These are phyloP conservation scores for Chytridiales sp. DNA, from an alignment of 371 early-diverging fungal genomes.

Conservation along the genomic window DNA sequence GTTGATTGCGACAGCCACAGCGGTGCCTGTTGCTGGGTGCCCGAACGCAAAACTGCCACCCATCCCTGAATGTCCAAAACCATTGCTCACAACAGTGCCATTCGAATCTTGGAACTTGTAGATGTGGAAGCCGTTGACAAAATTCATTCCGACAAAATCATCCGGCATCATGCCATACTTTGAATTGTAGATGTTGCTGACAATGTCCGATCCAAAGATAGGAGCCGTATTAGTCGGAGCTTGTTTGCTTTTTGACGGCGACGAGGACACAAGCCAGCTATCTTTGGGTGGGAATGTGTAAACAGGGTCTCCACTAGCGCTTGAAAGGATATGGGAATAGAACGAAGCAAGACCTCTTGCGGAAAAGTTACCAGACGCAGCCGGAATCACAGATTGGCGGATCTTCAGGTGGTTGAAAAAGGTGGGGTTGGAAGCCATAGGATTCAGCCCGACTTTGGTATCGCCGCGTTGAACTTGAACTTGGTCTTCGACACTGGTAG, in stretches of 20 bases:
- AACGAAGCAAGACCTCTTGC: conserved; percentile 23
- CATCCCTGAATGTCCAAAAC: conserved; percentile 32
- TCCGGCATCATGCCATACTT: too few species aligned
- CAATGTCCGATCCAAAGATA: background rate
- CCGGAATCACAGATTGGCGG: conserved; percentile 31
- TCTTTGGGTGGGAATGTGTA: background rate
- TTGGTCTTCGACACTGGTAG: background rate
- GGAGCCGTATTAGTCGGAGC: background rate
- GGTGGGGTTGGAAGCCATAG: conserved; percentile 21
- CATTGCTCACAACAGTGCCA: background rate
- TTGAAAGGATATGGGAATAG: conserved; percentile 10
- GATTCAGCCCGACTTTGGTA: conserved; percentile 1
- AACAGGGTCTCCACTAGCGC: background rate
- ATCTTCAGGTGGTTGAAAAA: conserved; percentile 35
- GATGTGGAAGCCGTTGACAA: conserved; percentile 9
- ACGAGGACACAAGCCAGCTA: background rate
- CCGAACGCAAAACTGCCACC: conserved; percentile 30
- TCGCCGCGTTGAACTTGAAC: background rate
- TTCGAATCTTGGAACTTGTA: conserved; percentile 6
- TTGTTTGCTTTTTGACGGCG: background rate
- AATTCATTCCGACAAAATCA: background rate
- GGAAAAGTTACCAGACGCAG: conserved; percentile 34
- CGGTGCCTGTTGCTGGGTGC: conserved; percentile 1
- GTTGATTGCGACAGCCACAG: conserved; percentile 28
- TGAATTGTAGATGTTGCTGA: background rate